Evolutionary conservation across 345 rosid genomes (phyloP).

Genomic region (Fremontodendron californicum): DNA sequence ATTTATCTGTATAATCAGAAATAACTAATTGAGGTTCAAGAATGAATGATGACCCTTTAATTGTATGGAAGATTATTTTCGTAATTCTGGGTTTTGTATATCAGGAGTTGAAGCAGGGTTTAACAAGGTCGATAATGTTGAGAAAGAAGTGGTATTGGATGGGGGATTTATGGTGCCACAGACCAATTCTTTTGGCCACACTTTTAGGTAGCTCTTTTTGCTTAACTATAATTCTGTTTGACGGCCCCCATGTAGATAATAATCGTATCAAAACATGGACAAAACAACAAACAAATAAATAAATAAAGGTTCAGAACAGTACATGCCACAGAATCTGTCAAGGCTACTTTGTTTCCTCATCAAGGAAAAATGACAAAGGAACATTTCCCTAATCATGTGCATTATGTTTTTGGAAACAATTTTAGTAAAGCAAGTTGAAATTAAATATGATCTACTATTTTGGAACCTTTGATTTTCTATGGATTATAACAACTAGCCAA

Average conservation of each 20-base stretch:
- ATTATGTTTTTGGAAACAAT: background rate
- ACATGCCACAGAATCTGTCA: background rate
- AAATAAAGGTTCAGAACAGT: background rate
- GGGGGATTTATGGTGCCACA: conserved; percentile 58
- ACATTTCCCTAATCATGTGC: background rate
- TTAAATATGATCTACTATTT: background rate
- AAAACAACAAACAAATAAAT: background rate
- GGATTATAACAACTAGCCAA: too few relatives aligned
- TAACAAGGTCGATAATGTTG: conserved; percentile 32
- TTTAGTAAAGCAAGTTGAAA: background rate
- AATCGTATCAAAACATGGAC: background rate
- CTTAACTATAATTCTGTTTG: background rate
- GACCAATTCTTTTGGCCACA: conserved; percentile 79
- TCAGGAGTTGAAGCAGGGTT: conserved; percentile 27
- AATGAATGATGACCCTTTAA: background rate
- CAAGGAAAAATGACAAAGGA: too few relatives aligned
- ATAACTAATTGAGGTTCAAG: conserved; percentile 5
- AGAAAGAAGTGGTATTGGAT: conserved; percentile 41
- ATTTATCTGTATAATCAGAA: conserved; percentile 17
- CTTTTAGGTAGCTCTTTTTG: conserved; percentile 59
- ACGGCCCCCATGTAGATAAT: background rate
- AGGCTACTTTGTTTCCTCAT: background rate
- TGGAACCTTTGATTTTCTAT: background rate
- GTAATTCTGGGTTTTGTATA: background rate
- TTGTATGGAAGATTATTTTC: background rate